A percentile compares a stretch with the other conserved stretches of the same genome.
Conservation (phyloP, 305 asterid species). For the Rubia peregrina region DNA sequence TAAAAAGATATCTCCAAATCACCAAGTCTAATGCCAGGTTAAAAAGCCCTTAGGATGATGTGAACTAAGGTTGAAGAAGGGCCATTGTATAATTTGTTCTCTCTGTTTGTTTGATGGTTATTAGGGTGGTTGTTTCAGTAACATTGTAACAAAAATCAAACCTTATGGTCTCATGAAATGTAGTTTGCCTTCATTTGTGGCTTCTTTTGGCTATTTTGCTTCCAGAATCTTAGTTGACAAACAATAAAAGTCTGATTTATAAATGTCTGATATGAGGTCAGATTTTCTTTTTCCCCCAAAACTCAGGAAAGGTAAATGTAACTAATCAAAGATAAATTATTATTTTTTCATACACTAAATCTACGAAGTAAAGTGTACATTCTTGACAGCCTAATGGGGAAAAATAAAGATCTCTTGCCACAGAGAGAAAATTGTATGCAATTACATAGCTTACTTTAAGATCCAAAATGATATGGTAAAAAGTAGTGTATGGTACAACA, state of each 20-base stretch:
- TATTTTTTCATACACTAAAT: background rate
- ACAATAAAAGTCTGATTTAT: too few relatives aligned
- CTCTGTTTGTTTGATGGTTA: background rate
- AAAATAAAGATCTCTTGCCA: background rate
- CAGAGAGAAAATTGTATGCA: background rate
- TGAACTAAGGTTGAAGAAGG: constrained; percentile 5
- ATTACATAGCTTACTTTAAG: constrained; percentile 22
- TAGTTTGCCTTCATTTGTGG: background rate
- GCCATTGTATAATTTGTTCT: background rate
- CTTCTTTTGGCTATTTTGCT: background rate
- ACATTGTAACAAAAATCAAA: background rate
- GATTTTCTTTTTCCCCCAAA: background rate
- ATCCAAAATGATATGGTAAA: constrained; percentile 26
- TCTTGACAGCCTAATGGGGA: constrained; percentile 11
- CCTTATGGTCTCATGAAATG: background rate
- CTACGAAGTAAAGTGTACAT: constrained; percentile 18
- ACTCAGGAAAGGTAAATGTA: background rate
- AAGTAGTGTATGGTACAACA: constrained; percentile 17
- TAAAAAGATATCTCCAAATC: constrained; percentile 42
- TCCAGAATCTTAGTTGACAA: too few relatives aligned
- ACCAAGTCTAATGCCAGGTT: constrained; percentile 41
- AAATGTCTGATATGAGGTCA: too few relatives aligned
- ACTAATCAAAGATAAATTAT: background rate
- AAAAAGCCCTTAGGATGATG: constrained; percentile 40
- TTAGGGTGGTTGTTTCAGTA: background rate